phyloP scores from a whole-genome alignment of 2,329 filamentous ascomycete genomes.

The Pyrenochaeta sp. region DNA sequence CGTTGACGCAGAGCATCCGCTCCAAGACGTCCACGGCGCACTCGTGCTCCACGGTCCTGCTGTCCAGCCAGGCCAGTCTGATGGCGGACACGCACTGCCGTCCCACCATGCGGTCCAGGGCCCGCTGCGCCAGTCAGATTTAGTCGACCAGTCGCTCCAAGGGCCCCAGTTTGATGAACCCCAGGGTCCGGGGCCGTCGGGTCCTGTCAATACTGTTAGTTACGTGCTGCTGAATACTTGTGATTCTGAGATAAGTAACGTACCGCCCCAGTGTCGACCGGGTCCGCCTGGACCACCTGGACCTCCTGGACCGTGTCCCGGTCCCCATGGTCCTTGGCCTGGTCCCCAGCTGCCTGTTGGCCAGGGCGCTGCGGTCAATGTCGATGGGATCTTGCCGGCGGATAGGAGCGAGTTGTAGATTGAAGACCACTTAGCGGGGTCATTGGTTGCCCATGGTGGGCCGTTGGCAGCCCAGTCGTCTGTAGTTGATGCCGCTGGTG shows the following conservation, averaged over 20 bases:
- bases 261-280: constrained; percentile 33
- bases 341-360: constrained; percentile 35
- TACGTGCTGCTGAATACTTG: background rate
- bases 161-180: constrained; percentile 39
- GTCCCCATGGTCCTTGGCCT: constrained; percentile 28
- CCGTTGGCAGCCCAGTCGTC: constrained; percentile 1
- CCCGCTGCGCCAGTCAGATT: constrained; percentile 34
- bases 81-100: constrained; percentile 38
- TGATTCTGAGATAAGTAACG: background rate
- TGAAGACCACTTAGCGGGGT: constrained; percentile 33
- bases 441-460: constrained; percentile 32
- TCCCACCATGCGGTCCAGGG: constrained; percentile 50
- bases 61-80: constrained; percentile 51
- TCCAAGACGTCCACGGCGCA: constrained; percentile 50
- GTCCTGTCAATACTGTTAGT: constrained; percentile 16
- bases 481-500: constrained; percentile 12
- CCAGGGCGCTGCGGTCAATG: constrained; percentile 33
- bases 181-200: constrained; percentile 36
- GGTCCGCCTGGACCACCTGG: constrained; percentile 11
- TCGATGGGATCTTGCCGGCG: constrained; percentile 34
- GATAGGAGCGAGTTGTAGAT: constrained; percentile 38
- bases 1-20: constrained; percentile 41
- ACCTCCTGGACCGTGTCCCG: constrained; percentile 12
- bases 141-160: constrained; percentile 40
- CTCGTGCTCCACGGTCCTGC: constrained; percentile 44